A percentile compares a stretch with the other conserved stretches of the same genome.
Conservation (phyloP, 306 rosid genomes). For the Dalbergia cochinchinensis region DNA sequence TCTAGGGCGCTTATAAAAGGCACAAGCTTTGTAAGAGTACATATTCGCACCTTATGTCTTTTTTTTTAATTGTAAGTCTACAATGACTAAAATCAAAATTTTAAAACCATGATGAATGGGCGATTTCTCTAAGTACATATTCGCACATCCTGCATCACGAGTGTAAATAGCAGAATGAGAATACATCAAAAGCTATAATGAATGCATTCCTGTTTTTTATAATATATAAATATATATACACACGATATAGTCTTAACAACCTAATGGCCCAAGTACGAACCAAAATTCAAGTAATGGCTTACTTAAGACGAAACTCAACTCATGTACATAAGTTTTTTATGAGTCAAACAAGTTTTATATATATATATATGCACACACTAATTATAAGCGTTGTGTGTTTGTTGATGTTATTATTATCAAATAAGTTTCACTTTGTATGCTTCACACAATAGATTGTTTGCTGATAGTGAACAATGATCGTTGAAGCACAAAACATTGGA, state of each 20-base stretch:
- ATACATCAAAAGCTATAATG: not conserved
- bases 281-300: conserved; percentile 36
- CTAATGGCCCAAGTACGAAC: not conserved
- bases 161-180: not conserved
- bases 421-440: not conserved
- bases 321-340: not conserved
- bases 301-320: not conserved
- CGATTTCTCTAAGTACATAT: too few species aligned
- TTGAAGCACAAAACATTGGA: not conserved
- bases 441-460: too few species aligned
- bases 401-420: not conserved
- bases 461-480: not conserved
- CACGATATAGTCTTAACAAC: conserved; percentile 14
- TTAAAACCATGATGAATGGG: too few species aligned
- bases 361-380: too few species aligned
- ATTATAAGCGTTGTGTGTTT: too few species aligned
- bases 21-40: too few species aligned
- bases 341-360: not conserved
- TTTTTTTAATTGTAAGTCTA: too few species aligned
- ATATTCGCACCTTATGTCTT: too few species aligned
- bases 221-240: not conserved
- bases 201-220: not conserved
- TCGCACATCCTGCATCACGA: too few species aligned
- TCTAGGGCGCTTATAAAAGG: too few species aligned
- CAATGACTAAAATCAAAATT: too few species aligned